A percentile compares a stretch with the other conserved stretches of the same genome.
phyloP scores from a whole-genome alignment of 2,329 filamentous ascomycete species.

The Arthrobotrys entomopaga region DNA sequence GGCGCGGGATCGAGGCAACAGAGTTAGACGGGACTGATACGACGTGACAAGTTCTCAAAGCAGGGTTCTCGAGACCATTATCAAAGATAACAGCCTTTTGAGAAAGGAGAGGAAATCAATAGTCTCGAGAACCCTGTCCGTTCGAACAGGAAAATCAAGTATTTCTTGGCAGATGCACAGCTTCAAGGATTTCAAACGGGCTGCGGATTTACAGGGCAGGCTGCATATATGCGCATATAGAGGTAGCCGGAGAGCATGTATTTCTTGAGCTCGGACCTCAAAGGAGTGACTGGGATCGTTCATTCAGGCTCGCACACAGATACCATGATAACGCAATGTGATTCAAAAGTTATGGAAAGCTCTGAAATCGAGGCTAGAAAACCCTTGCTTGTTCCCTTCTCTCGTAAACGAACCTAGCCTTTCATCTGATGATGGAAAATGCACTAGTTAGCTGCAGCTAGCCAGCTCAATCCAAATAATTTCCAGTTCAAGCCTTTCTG shows the following conservation, averaged over 20 bases:
- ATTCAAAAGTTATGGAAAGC: not conserved
- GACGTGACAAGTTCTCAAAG: not conserved
- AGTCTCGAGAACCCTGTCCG: too few relatives aligned
- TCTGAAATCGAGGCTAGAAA: too few relatives aligned
- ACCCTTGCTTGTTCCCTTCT: too few relatives aligned
- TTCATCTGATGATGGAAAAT: not conserved
- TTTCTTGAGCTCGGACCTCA: constrained; percentile 22
- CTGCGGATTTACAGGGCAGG: constrained; percentile 10
- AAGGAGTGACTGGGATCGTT: not conserved
- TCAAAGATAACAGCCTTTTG: not conserved
- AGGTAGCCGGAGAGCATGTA: not conserved
- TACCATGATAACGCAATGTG: not conserved
- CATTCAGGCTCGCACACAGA: too few relatives aligned
- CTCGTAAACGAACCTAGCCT: too few relatives aligned
- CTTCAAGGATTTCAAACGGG: not conserved
- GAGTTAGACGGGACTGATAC: not conserved
- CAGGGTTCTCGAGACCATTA: not conserved
- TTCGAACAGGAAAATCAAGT: constrained; percentile 8
- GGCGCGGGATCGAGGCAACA: not conserved
- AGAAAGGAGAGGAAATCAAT: not conserved
- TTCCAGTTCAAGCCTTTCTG: too few relatives aligned
- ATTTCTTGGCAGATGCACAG: too few relatives aligned
- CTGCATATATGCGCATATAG: too few relatives aligned
- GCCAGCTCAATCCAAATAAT: too few relatives aligned
- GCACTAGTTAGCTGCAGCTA: too few relatives aligned